phyloP scores from a whole-genome alignment of 2,329 filamentous ascomycete genomes.

The Diaporthe destruens region DNA sequence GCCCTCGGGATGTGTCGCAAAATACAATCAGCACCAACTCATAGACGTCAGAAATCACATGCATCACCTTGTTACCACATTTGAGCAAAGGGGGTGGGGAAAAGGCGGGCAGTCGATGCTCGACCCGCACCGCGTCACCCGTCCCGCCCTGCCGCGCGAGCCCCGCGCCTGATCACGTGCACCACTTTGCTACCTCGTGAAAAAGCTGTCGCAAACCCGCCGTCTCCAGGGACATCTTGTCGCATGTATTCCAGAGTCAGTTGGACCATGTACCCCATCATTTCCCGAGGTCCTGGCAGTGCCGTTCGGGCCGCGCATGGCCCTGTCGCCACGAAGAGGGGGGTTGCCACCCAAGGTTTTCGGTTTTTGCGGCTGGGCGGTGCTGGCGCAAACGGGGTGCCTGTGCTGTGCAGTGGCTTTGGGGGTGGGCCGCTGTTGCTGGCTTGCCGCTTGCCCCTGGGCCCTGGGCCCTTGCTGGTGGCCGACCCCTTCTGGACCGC shows the following conservation, averaged over 20 bases:
- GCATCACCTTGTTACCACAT: neutral
- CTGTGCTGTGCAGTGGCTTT: constrained; percentile 20
- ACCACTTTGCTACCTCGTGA: neutral
- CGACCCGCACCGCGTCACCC: constrained; percentile 14
- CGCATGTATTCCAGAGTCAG: constrained; percentile 25
- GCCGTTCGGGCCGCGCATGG: constrained; percentile 19
- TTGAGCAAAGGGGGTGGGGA: neutral
- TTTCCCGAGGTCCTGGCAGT: neutral
- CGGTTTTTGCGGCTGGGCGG: constrained; percentile 32
- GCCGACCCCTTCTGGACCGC: constrained; percentile 36
- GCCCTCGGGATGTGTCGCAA: neutral
- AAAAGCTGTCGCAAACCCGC: constrained; percentile 34
- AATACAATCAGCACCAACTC: neutral
- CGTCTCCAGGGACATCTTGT: neutral
- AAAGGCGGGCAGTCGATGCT: neutral
- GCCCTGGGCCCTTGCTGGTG: constrained; percentile 29
- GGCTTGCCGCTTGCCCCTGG: constrained; percentile 32
- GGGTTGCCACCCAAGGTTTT: constrained; percentile 25
- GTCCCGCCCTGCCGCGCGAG: constrained; percentile 23
- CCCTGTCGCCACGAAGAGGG: constrained; percentile 28
- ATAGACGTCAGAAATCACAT: neutral
- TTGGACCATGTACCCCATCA: neutral
- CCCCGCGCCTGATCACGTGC: constrained; percentile 38
- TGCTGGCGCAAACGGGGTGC: constrained; percentile 27
- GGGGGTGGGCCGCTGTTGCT: constrained; percentile 26